These are phyloP conservation scores for Lactarius indigo DNA, from an alignment of 768 basidiomycete genomes.

Conservation along the genomic window DNA sequence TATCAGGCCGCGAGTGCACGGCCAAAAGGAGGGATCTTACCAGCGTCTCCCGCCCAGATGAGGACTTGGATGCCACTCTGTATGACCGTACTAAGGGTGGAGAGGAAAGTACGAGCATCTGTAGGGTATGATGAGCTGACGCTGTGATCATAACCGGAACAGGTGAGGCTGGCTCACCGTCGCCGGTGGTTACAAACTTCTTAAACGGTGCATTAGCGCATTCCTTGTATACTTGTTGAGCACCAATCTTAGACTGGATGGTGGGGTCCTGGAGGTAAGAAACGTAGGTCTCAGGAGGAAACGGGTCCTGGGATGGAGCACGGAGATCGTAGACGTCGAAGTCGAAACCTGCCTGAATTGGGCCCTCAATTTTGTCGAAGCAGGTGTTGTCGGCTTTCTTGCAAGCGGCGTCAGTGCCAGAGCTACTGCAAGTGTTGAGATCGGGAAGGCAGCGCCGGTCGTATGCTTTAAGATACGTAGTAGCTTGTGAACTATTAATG, in stretches of 20 bases:
- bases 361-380: slow-evolving; percentile 47
- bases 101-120: background rate
- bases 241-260: slow-evolving; percentile 34
- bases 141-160: background rate
- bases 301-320: slow-evolving; percentile 36
- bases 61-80: slow-evolving; percentile 38
- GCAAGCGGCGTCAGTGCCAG: slow-evolving; percentile 44
- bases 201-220: slow-evolving; percentile 35
- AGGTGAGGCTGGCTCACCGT: slow-evolving; percentile 42
- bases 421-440: slow-evolving; percentile 44
- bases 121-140: slow-evolving; percentile 28
- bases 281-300: slow-evolving; percentile 35
- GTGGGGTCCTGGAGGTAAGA: slow-evolving; percentile 25
- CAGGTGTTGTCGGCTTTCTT: slow-evolving; percentile 43
- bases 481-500: slow-evolving; percentile 1
- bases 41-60: slow-evolving; percentile 42
- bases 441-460: slow-evolving; percentile 40
- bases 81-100: background rate
- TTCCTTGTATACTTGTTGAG: slow-evolving; percentile 35
- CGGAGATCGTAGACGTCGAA: slow-evolving; percentile 48
- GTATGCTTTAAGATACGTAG: background rate
- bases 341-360: slow-evolving; percentile 40
- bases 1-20: background rate
- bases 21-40: background rate
- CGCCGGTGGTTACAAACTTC: slow-evolving; percentile 40